Evolutionary conservation across 139 green algal genomes (phyloP).

Genomic region (Axilococcus clingmanii): DNA sequence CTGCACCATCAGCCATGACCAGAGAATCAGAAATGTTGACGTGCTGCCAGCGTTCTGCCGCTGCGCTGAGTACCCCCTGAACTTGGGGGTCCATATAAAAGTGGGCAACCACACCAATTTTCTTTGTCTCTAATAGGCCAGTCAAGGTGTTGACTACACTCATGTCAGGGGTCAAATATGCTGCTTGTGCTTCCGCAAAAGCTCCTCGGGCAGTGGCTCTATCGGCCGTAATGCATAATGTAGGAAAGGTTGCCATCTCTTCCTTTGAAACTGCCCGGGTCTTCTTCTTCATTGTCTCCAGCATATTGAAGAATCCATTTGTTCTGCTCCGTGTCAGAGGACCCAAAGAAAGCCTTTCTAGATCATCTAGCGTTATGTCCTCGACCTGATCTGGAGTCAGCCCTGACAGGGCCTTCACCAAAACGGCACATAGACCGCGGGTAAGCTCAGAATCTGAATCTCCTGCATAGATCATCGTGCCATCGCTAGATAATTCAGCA

Average conservation of each 20-base stretch:
- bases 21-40: conserved; percentile 92
- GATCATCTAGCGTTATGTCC: conserved; percentile 17
- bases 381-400: conserved; percentile 54
- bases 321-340: conserved; percentile 48
- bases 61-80: conserved; percentile 82
- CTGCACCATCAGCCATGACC: conserved; percentile 80
- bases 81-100: conserved; percentile 99
- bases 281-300: conserved; percentile 62
- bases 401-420: conserved; percentile 51
- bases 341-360: conserved; percentile 35
- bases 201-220: conserved; percentile 39
- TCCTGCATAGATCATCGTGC: conserved; percentile 39
- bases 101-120: conserved; percentile 96
- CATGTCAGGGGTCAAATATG: conserved; percentile 43
- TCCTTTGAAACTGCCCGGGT: conserved; percentile 33
- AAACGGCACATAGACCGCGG: conserved; percentile 55
- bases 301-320: conserved; percentile 75
- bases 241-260: conserved; percentile 74
- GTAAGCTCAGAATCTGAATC: conserved; percentile 72
- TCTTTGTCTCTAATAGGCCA: conserved; percentile 61
- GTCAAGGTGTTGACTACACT: conserved; percentile 31
- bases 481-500: conserved; percentile 10
- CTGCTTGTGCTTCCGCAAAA: conserved; percentile 76
- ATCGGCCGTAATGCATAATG: conserved; percentile 57
- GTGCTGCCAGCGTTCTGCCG: conserved; percentile 76